Evolutionary conservation across 2,329 filamentous ascomycete species (phyloP).

Genomic region (Claviceps digitariae): DNA sequence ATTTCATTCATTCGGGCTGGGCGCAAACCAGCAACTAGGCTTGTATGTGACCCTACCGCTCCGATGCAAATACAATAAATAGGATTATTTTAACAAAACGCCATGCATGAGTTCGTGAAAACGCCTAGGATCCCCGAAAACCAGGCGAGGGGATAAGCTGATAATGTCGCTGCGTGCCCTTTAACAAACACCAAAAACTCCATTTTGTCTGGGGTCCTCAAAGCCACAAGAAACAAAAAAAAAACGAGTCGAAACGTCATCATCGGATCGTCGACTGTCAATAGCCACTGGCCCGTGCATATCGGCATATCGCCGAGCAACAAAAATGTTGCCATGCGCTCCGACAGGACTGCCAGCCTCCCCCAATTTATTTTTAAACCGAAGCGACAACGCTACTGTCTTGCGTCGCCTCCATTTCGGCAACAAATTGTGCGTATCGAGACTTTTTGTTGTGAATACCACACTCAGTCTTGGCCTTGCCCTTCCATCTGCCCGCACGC

Average conservation of each 20-base stretch:
- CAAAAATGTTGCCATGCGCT: background rate
- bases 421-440: slow-evolving; percentile 75
- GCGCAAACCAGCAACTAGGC: background rate
- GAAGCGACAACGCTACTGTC: slow-evolving; percentile 25
- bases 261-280: background rate
- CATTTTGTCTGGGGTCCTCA: background rate
- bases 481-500: slow-evolving; percentile 93
- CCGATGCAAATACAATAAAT: background rate
- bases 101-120: background rate
- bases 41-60: background rate
- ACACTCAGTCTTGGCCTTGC: slow-evolving; percentile 89
- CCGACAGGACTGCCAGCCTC: background rate
- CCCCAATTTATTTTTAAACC: slow-evolving; percentile 7
- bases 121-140: background rate
- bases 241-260: background rate
- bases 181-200: background rate
- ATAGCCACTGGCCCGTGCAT: background rate
- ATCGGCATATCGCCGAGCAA: background rate
- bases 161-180: background rate
- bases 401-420: slow-evolving; percentile 58
- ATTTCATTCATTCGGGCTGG: background rate
- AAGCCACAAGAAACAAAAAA: background rate
- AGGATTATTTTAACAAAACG: background rate
- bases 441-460: slow-evolving; percentile 98
- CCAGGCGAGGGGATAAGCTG: no score